Conservation (phyloP, 768 basidiomycete genomes). For the Royoungia palumana region DNA sequence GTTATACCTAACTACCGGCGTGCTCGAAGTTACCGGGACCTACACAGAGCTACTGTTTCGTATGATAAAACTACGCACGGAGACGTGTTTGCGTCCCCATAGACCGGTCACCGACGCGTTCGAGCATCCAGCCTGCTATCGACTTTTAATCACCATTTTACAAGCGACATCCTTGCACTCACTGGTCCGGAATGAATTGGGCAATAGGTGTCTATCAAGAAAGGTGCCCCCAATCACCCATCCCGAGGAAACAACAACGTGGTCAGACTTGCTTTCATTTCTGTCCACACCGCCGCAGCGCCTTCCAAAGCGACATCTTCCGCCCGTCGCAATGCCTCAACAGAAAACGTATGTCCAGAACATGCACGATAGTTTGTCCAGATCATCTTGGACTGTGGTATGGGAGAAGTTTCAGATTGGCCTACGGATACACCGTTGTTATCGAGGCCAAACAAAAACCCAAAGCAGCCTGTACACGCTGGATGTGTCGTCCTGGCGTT, state of each 20-base stretch:
- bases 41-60: too few relatives aligned
- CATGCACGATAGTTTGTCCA: constrained; percentile 23
- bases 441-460: constrained; percentile 50
- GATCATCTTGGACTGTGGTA: constrained; percentile 28
- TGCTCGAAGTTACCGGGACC: too few relatives aligned
- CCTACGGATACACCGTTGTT: background rate
- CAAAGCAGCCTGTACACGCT: constrained; percentile 59
- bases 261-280: constrained; percentile 44
- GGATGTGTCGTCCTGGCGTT: constrained; percentile 28
- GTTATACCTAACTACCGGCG: too few relatives aligned
- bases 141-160: too few relatives aligned
- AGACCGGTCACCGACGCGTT: too few relatives aligned
- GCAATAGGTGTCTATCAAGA: too few relatives aligned
- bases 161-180: too few relatives aligned
- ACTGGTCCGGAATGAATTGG: too few relatives aligned
- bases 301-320: constrained; percentile 47
- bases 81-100: too few relatives aligned
- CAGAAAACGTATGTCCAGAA: constrained; percentile 33
- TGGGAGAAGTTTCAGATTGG: background rate
- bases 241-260: constrained; percentile 20
- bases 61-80: too few relatives aligned
- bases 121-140: too few relatives aligned
- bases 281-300: constrained; percentile 45
- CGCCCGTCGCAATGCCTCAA: constrained; percentile 41
- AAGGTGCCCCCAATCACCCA: constrained; percentile 26